Conservation (phyloP, 1,284 basidiomycete genomes). For the Anthracocystis setariae region DNA sequence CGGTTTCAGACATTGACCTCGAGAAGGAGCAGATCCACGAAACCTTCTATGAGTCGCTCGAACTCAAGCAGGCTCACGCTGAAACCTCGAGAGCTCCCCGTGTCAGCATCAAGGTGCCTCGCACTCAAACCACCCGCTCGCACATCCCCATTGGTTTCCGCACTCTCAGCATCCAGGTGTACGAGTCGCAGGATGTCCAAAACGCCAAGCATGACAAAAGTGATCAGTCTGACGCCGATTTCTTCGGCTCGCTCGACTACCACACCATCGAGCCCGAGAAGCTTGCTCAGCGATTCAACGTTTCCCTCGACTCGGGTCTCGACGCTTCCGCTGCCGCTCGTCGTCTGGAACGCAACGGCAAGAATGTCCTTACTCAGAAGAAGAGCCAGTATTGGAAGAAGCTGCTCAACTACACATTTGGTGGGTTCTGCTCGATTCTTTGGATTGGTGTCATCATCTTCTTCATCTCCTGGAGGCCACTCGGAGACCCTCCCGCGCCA, state of each 20-base stretch:
- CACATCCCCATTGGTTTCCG: slow-evolving; percentile 59
- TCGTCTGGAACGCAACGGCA: slow-evolving; percentile 70
- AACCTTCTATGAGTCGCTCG: slow-evolving; percentile 21
- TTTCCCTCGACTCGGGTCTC: slow-evolving; percentile 70
- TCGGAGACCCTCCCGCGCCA: slow-evolving; percentile 72
- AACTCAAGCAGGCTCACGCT: slow-evolving; percentile 3
- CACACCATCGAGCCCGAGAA: slow-evolving; percentile 71
- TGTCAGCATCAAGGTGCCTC: slow-evolving; percentile 41
- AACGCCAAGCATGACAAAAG: slow-evolving; percentile 25
- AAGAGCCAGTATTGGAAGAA: slow-evolving; percentile 72
- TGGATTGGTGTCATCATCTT: slow-evolving; percentile 72
- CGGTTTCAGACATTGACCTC: slow-evolving; percentile 32
- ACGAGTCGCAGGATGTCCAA: slow-evolving; percentile 44
- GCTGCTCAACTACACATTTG: slow-evolving; percentile 72
- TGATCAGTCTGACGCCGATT: slow-evolving; percentile 43
- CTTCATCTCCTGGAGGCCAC: slow-evolving; percentile 72
- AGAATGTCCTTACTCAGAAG: slow-evolving; percentile 71
- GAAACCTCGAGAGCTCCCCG: slow-evolving; percentile 24
- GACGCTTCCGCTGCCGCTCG: slow-evolving; percentile 72
- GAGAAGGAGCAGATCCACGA: slow-evolving; percentile 33
- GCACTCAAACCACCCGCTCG: slow-evolving; percentile 40
- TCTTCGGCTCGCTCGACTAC: slow-evolving; percentile 71
- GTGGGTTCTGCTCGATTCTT: slow-evolving; percentile 74
- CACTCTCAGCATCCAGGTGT: slow-evolving; percentile 60
- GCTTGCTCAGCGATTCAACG: slow-evolving; percentile 71